Percentiles rank a stretch among this genome's conserved stretches.
Evolutionary conservation across 371 early-diverging fungal species (phyloP).

Genomic region (Choanephora cucurbitarum): DNA sequence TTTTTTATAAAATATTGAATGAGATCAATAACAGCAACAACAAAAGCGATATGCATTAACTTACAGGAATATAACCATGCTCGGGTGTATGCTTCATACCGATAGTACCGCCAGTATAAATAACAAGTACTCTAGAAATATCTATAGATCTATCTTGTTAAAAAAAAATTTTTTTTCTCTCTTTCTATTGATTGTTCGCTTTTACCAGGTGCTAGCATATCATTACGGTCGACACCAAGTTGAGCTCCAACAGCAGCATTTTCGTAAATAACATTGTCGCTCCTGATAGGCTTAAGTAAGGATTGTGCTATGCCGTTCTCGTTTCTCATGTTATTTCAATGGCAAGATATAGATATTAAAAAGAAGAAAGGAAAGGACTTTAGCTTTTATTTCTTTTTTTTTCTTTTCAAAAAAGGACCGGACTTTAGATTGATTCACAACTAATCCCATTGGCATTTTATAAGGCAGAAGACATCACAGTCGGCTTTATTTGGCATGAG

Average conservation of each 20-base stretch:
- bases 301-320: background rate
- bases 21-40: background rate
- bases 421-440: background rate
- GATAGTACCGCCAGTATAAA: constrained; percentile 96
- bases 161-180: background rate
- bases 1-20: constrained; percentile 4
- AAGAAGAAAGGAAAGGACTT: background rate
- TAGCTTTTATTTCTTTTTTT: background rate
- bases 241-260: constrained; percentile 53
- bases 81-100: constrained; percentile 86
- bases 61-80: constrained; percentile 79
- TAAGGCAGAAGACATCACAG: background rate
- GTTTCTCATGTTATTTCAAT: background rate
- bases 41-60: background rate
- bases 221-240: constrained; percentile 48
- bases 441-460: background rate
- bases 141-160: constrained; percentile 42
- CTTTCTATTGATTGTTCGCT: too few species aligned
- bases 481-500: too few species aligned
- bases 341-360: background rate
- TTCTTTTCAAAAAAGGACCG: background rate
- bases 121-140: constrained; percentile 80
- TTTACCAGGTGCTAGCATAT: constrained; percentile 54
- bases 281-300: background rate
- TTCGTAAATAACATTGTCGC: constrained; percentile 26